These are phyloP conservation scores for Trichoderma citrinoviride DNA, from an alignment of 2,329 filamentous ascomycete species.

Conservation along the genomic window DNA sequence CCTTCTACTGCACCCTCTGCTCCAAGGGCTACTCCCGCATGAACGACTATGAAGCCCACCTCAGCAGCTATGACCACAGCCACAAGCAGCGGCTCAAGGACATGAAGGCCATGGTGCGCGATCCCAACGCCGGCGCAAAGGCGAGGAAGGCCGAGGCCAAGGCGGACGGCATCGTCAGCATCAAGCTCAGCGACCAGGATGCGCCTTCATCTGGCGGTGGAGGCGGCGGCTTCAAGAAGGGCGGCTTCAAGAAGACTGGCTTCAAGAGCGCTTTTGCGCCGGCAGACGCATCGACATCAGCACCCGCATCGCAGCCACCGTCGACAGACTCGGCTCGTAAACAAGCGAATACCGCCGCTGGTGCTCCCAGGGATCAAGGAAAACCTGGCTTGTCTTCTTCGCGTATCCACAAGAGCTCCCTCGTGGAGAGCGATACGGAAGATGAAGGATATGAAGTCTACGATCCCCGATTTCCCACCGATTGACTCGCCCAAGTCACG, in stretches of 20 bases:
- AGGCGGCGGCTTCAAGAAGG: constrained; percentile 75
- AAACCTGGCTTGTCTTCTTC: constrained; percentile 34
- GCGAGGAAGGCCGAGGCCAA: constrained; percentile 69
- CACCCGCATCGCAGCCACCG: not conserved
- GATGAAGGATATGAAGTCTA: constrained; percentile 71
- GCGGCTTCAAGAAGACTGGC: constrained; percentile 79
- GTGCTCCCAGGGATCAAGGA: constrained; percentile 31
- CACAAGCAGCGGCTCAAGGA: constrained; percentile 88
- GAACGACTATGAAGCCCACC: constrained; percentile 94
- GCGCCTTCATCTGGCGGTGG: constrained; percentile 47
- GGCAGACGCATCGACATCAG: constrained; percentile 37
- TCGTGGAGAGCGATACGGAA: constrained; percentile 61
- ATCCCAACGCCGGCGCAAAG: constrained; percentile 62
- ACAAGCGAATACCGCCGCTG: constrained; percentile 25
- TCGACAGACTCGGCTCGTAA: not conserved
- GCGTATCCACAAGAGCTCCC: constrained; percentile 26
- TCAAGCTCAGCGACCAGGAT: constrained; percentile 53
- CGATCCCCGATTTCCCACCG: constrained; percentile 58
- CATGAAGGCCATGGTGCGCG: constrained; percentile 79
- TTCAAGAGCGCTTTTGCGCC: constrained; percentile 75
- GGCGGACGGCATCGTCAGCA: constrained; percentile 65
- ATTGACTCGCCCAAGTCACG: constrained; percentile 42
- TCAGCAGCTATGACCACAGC: constrained; percentile 90
- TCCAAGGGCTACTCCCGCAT: constrained; percentile 92
- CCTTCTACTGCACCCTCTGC: constrained; percentile 85